Conservation (phyloP, 192 early-diverging fungal genomes). For the Podila epicladia region DNA sequence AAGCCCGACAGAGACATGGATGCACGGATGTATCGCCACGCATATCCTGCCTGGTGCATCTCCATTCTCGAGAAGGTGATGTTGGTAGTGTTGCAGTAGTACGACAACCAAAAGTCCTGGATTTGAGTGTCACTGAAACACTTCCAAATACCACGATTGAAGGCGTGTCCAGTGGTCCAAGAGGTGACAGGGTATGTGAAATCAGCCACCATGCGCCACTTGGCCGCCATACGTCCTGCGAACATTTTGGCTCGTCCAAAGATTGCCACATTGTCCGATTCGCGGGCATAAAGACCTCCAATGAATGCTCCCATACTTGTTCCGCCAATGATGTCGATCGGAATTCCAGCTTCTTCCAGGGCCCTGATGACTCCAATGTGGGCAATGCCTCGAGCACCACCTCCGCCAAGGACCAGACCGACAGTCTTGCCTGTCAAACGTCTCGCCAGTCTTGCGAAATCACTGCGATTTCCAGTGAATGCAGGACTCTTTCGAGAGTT, state of each 20-base stretch:
- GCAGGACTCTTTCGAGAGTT: slow-evolving; percentile 51
- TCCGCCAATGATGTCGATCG: slow-evolving; percentile 98
- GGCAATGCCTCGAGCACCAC: slow-evolving; percentile 94
- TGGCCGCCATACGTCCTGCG: slow-evolving; percentile 76
- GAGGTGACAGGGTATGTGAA: slow-evolving; percentile 95
- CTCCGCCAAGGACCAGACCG: slow-evolving; percentile 94
- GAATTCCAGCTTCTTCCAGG: slow-evolving; percentile 97
- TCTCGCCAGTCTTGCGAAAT: slow-evolving; percentile 83
- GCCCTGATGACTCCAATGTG: slow-evolving; percentile 94
- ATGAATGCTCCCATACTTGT: slow-evolving; percentile 97
- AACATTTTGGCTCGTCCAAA: slow-evolving; percentile 90
- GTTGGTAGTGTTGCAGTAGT: slow-evolving; percentile 95
- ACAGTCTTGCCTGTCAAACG: slow-evolving; percentile 92
- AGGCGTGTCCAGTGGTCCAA: slow-evolving; percentile 92
- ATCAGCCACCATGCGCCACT: slow-evolving; percentile 92
- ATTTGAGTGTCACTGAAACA: slow-evolving; percentile 92
- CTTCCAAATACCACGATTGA: slow-evolving; percentile 97
- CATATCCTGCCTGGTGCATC: slow-evolving; percentile 89
- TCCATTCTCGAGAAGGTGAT: slow-evolving; percentile 96
- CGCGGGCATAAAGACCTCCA: slow-evolving; percentile 91
- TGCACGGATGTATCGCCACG: slow-evolving; percentile 97
- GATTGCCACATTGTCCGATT: slow-evolving; percentile 88
- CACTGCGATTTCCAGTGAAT: slow-evolving; percentile 52
- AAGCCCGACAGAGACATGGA: slow-evolving; percentile 98
- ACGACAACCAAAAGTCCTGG: slow-evolving; percentile 98